Conservation (phyloP, 371 early-diverging fungal genomes). For the Dipsacomyces acuminosporus region DNA sequence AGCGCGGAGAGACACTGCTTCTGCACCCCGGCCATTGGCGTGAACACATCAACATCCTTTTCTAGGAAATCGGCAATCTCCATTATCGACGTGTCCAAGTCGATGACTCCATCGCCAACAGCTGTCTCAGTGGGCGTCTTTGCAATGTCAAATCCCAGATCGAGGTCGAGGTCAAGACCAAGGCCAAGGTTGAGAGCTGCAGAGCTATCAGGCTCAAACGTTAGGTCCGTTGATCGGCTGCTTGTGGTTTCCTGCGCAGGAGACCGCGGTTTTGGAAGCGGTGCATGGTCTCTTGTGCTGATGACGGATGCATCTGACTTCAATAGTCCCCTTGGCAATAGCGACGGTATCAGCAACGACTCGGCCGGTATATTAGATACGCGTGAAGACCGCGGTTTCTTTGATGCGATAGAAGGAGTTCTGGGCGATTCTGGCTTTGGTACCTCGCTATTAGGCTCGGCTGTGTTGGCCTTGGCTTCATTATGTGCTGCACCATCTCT, state of each 20-base stretch:
- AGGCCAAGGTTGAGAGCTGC: no score
- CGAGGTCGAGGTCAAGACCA: slow-evolving; percentile 21
- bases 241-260: no score
- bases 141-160: slow-evolving; percentile 31
- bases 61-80: slow-evolving; percentile 35
- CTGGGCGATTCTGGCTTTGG: no score
- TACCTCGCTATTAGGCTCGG: no score
- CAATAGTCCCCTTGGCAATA: slow-evolving; percentile 36
- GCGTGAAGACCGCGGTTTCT: not conserved
- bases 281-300: no score
- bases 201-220: no score
- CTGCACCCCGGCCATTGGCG: slow-evolving; percentile 17
- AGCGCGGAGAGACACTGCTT: no score
- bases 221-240: no score
- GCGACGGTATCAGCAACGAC: slow-evolving; percentile 35
- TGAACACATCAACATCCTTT: slow-evolving; percentile 34
- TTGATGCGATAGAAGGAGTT: no score
- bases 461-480: no score
- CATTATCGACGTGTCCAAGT: slow-evolving; percentile 6
- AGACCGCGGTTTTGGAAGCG: no score
- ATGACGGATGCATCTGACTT: no score
- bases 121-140: not conserved
- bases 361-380: slow-evolving; percentile 23
- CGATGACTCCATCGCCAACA: not conserved
- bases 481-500: slow-evolving; percentile 1